A percentile compares a stretch with the other conserved stretches of the same genome.
Conservation (phyloP, 768 basidiomycete genomes). For the Tulasnella sp. region DNA sequence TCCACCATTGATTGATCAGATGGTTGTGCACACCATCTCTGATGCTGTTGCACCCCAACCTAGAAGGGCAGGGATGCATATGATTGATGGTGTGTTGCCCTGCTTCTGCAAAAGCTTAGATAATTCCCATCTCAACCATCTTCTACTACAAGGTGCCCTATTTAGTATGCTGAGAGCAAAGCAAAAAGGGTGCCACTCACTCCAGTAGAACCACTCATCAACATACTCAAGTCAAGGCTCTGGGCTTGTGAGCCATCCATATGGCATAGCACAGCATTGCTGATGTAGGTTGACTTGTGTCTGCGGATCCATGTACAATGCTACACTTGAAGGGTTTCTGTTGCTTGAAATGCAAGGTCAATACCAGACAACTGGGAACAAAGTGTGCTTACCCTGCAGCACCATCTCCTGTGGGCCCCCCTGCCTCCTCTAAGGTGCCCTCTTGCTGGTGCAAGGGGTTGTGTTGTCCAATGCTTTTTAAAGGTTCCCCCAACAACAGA, state of each 20-base stretch:
- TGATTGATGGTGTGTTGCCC: too few relatives aligned
- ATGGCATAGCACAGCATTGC: conserved; percentile 82
- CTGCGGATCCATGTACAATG: conserved; percentile 67
- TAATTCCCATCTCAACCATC: too few relatives aligned
- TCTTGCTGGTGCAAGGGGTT: conserved; percentile 72
- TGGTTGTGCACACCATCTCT: too few relatives aligned
- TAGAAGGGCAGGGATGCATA: too few relatives aligned
- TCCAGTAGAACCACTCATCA: conserved; percentile 79
- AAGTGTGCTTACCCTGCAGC: conserved; percentile 88
- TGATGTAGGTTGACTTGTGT: conserved; percentile 90
- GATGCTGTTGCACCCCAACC: too few relatives aligned
- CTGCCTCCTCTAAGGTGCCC: conserved; percentile 86
- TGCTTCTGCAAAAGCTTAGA: too few relatives aligned
- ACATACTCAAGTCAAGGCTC: conserved; percentile 75
- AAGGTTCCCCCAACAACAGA: conserved; percentile 63
- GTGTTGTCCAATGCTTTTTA: conserved; percentile 61
- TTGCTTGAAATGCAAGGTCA: conserved; percentile 74
- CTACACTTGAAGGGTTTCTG: too few relatives aligned
- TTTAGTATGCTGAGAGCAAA: too few relatives aligned
- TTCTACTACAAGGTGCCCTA: too few relatives aligned
- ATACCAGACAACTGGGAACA: conserved; percentile 81
- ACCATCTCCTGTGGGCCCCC: conserved; percentile 82
- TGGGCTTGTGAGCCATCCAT: conserved; percentile 95
- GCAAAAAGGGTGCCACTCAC: too few relatives aligned
- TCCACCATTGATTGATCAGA: too few relatives aligned